These are phyloP conservation scores for Cladosporium phlei DNA, from an alignment of 2,329 filamentous ascomycete genomes.

Conservation along the genomic window DNA sequence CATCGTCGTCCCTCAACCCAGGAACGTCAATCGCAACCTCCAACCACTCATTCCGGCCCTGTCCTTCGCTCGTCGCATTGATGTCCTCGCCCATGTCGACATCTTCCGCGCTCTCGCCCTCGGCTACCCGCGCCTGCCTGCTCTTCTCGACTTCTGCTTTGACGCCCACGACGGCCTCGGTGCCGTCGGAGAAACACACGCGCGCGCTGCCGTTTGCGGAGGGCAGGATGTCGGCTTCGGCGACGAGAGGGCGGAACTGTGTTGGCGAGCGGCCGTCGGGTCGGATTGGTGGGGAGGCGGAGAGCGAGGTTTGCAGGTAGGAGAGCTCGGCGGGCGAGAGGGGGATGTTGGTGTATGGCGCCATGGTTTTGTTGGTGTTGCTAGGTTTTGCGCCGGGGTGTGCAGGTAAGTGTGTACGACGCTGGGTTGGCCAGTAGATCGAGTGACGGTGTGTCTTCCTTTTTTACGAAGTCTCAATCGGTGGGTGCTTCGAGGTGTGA, in stretches of 20 bases:
- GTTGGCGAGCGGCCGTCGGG: conserved; percentile 77
- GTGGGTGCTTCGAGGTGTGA: too few species aligned
- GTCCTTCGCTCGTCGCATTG: conserved; percentile 25
- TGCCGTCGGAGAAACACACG: conserved; percentile 90
- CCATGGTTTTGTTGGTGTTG: conserved; percentile 43
- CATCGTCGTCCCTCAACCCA: conserved; percentile 84
- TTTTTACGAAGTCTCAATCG: too few species aligned
- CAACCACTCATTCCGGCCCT: conserved; percentile 67
- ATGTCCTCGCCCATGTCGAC: conserved; percentile 38
- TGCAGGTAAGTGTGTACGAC: neutral
- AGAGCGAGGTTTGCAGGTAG: conserved; percentile 85
- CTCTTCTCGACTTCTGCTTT: conserved; percentile 91
- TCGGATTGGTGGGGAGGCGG: conserved; percentile 75
- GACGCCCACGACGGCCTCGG: conserved; percentile 90
- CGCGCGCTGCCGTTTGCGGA: conserved; percentile 87
- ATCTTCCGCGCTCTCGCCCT: conserved; percentile 35
- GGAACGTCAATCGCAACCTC: conserved; percentile 90
- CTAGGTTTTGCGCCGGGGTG: neutral
- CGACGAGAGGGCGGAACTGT: conserved; percentile 85
- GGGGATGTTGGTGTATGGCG: conserved; percentile 57
- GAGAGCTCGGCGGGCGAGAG: conserved; percentile 94
- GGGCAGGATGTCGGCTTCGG: conserved; percentile 85
- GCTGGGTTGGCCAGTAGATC: too few species aligned
- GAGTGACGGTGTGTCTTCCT: too few species aligned
- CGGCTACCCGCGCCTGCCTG: conserved; percentile 12